Evolutionary conservation across 306 rosid genomes (phyloP).

Genomic region (Rubus parviflorus): DNA sequence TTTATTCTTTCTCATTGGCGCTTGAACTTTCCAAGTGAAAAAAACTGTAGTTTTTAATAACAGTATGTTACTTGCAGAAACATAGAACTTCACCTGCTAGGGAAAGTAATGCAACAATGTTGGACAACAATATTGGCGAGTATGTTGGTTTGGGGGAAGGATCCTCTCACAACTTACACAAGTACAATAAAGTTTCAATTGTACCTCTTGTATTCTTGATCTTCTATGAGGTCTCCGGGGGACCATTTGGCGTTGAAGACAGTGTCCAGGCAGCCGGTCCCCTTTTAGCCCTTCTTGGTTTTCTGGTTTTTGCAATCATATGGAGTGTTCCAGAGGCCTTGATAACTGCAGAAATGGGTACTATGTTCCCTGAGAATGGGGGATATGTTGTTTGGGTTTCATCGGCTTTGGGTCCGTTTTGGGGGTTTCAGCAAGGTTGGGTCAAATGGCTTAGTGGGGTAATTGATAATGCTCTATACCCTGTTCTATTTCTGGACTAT

Average conservation of each 20-base stretch:
- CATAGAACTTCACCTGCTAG: conserved; percentile 8
- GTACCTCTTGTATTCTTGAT: conserved; percentile 52
- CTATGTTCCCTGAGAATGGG: conserved; percentile 70
- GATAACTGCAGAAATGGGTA: conserved; percentile 66
- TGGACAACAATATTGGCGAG: conserved; percentile 9
- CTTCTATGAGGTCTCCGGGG: conserved; percentile 72
- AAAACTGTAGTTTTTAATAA: neutral
- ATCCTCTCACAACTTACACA: conserved; percentile 5
- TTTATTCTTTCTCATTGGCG: neutral
- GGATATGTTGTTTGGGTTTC: conserved; percentile 77
- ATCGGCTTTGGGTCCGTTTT: conserved; percentile 62
- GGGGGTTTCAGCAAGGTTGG: conserved; percentile 78
- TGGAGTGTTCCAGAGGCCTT: conserved; percentile 77
- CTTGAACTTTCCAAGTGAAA: neutral
- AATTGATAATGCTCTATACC: conserved; percentile 66
- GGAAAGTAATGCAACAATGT: conserved; percentile 9
- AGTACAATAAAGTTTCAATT: conserved; percentile 18
- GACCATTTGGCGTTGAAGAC: conserved; percentile 67
- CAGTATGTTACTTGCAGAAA: conserved; percentile 9
- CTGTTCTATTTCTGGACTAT: conserved; percentile 61
- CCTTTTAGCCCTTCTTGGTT: conserved; percentile 52
- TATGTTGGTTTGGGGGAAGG: conserved; percentile 16
- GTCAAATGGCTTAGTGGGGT: conserved; percentile 76
- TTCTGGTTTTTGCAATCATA: conserved; percentile 48
- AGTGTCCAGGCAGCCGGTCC: conserved; percentile 67